phyloP scores from a whole-genome alignment of 176 grass and related monocot genomes.

The Phoenix dactylifera region DNA sequence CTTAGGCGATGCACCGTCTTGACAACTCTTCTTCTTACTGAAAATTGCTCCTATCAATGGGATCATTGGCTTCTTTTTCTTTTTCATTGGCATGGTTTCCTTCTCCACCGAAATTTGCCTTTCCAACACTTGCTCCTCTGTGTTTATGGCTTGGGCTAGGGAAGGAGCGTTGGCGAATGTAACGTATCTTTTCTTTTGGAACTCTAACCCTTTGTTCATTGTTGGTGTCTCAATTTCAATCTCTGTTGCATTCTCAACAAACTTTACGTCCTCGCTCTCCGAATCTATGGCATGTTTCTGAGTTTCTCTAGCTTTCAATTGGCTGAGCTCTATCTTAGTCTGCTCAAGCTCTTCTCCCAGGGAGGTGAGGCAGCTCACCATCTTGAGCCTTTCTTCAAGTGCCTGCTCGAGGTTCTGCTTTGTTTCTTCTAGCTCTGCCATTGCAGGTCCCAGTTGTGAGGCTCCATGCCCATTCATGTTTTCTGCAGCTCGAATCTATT shows the following conservation, averaged over 20 bases:
- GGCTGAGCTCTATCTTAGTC: slow-evolving; percentile 49
- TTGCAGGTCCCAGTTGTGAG: slow-evolving; percentile 1
- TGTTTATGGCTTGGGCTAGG: background rate
- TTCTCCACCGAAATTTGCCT: slow-evolving; percentile 31
- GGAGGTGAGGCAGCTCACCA: slow-evolving; percentile 50
- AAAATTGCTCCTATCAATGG: slow-evolving; percentile 63
- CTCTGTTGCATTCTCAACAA: slow-evolving; percentile 29
- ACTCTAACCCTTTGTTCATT: slow-evolving; percentile 14
- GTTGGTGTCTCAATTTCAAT: background rate
- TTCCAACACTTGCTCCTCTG: slow-evolving; percentile 8
- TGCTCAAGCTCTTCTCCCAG: slow-evolving; percentile 56
- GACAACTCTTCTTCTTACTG: slow-evolving; percentile 47
- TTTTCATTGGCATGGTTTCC: slow-evolving; percentile 29
- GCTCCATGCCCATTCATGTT: slow-evolving; percentile 17
- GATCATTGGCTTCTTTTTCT: slow-evolving; percentile 80
- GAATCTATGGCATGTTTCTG: slow-evolving; percentile 37
- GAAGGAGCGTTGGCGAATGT: slow-evolving; percentile 66
- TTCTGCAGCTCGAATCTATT: slow-evolving; percentile 18
- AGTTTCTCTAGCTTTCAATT: slow-evolving; percentile 34
- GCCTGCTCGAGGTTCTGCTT: slow-evolving; percentile 51
- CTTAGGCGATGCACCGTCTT: background rate
- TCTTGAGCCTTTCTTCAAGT: slow-evolving; percentile 47
- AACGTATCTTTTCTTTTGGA: slow-evolving; percentile 88
- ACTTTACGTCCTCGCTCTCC: slow-evolving; percentile 53
- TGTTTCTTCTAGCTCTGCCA: slow-evolving; percentile 42